Evolutionary conservation across 2,329 filamentous ascomycete species (phyloP).

Genomic region (Fusarium temperatum): DNA sequence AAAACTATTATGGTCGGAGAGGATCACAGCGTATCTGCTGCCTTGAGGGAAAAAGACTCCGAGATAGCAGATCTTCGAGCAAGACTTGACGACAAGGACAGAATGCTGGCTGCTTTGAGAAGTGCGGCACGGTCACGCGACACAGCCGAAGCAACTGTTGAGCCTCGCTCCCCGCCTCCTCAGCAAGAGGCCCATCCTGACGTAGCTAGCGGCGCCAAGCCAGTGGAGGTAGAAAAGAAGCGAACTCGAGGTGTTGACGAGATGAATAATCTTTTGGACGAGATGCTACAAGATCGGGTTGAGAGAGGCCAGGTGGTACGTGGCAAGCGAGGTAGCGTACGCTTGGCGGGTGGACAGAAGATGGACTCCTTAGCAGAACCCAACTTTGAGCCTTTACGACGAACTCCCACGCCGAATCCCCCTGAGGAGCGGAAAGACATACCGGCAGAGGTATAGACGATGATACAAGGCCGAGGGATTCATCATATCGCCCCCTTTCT

Average conservation of each 20-base stretch:
- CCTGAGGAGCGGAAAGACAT: constrained; percentile 37
- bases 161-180: constrained; percentile 45
- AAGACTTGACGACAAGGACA: constrained; percentile 91
- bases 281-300: constrained; percentile 93
- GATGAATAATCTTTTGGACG: constrained; percentile 91
- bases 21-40: constrained; percentile 75
- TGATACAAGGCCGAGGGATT: neutral
- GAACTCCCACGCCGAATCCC: constrained; percentile 47
- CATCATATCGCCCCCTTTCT: neutral
- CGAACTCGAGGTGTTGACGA: constrained; percentile 81
- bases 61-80: constrained; percentile 93
- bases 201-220: constrained; percentile 14
- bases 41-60: constrained; percentile 87
- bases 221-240: constrained; percentile 52
- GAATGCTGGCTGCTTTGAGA: constrained; percentile 88
- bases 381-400: constrained; percentile 52
- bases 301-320: constrained; percentile 78
- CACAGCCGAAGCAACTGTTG: constrained; percentile 69
- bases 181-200: constrained; percentile 22
- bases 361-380: constrained; percentile 48
- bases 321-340: constrained; percentile 72
- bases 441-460: constrained; percentile 25
- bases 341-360: constrained; percentile 61
- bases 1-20: constrained; percentile 77
- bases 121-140: constrained; percentile 88